phyloP scores from a whole-genome alignment of 805 yeast species.

The Pichia occidentalis region DNA sequence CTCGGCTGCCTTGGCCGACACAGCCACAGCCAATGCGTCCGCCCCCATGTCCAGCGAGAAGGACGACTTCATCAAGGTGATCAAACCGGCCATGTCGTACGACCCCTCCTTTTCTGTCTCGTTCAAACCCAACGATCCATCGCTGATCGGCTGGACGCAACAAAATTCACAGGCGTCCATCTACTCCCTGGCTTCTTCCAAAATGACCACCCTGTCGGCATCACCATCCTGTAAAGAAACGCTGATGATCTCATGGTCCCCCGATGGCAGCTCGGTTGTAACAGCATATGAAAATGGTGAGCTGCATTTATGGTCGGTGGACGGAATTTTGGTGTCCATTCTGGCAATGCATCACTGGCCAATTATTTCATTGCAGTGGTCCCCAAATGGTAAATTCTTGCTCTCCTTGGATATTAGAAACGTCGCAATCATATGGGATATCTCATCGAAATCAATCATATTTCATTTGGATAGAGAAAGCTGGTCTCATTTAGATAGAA shows the following conservation, averaged over 20 bases:
- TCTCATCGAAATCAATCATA: slow-evolving; percentile 42
- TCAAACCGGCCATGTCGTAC: slow-evolving; percentile 34
- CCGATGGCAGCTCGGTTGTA: slow-evolving; percentile 52
- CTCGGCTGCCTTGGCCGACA: background rate
- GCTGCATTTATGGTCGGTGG: slow-evolving; percentile 68
- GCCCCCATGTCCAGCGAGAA: too few species aligned
- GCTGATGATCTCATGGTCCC: slow-evolving; percentile 51
- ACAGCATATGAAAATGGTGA: slow-evolving; percentile 70
- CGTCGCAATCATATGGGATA: slow-evolving; percentile 60
- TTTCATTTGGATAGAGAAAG: slow-evolving; percentile 36
- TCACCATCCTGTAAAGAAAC: slow-evolving; percentile 23
- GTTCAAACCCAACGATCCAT: slow-evolving; percentile 50
- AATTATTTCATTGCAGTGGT: slow-evolving; percentile 57
- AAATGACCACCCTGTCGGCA: slow-evolving; percentile 17
- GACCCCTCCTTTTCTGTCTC: slow-evolving; percentile 40
- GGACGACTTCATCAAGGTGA: slow-evolving; percentile 30
- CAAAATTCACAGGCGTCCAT: slow-evolving; percentile 24
- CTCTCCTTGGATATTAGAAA: slow-evolving; percentile 55
- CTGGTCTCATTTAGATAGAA: slow-evolving; percentile 5
- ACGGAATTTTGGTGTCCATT: slow-evolving; percentile 57
- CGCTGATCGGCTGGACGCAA: slow-evolving; percentile 50
- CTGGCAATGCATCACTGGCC: slow-evolving; percentile 49
- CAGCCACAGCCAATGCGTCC: too few species aligned
- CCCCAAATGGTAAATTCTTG: slow-evolving; percentile 42
- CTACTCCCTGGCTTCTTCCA: slow-evolving; percentile 20